Evolutionary conservation across 164 flowering plant species (phyloP).

Genomic region (Chimonanthus praecox): DNA sequence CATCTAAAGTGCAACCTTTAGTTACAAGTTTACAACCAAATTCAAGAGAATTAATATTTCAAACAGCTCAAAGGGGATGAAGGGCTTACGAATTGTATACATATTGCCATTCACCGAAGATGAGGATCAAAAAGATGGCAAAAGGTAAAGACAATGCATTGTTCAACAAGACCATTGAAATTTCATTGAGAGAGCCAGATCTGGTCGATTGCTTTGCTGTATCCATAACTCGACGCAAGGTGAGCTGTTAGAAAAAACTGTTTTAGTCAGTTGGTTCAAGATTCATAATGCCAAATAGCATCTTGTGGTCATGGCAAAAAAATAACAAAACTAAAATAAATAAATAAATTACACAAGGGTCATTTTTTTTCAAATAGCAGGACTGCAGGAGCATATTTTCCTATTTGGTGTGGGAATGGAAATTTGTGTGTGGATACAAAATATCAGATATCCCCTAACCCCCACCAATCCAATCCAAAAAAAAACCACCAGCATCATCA

Average conservation of each 20-base stretch:
- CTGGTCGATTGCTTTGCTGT: conserved; percentile 56
- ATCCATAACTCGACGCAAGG: conserved; percentile 67
- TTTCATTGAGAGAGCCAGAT: conserved; percentile 77
- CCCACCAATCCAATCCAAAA: no score
- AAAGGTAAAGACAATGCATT: conserved; percentile 65
- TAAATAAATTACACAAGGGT: no score
- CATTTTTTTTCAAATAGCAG: no score
- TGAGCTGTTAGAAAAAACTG: conserved; percentile 45
- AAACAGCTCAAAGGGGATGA: neutral
- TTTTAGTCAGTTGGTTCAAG: neutral
- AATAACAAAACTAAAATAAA: neutral
- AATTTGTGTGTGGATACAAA: no score
- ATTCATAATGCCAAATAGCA: no score
- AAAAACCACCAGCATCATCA: no score
- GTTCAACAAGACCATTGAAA: conserved; percentile 80
- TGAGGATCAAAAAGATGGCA: conserved; percentile 45
- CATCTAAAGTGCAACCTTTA: neutral
- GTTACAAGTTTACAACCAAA: no score
- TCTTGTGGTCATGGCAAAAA: neutral
- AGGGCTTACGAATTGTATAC: conserved; percentile 46
- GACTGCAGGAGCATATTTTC: no score
- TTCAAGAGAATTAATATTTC: conserved; percentile 1
- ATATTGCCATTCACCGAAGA: conserved; percentile 58
- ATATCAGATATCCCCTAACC: no score
- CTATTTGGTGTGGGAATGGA: no score